These are phyloP conservation scores for Colletotrichum theobromicola DNA, from an alignment of 2,329 filamentous ascomycete genomes.

Conservation along the genomic window DNA sequence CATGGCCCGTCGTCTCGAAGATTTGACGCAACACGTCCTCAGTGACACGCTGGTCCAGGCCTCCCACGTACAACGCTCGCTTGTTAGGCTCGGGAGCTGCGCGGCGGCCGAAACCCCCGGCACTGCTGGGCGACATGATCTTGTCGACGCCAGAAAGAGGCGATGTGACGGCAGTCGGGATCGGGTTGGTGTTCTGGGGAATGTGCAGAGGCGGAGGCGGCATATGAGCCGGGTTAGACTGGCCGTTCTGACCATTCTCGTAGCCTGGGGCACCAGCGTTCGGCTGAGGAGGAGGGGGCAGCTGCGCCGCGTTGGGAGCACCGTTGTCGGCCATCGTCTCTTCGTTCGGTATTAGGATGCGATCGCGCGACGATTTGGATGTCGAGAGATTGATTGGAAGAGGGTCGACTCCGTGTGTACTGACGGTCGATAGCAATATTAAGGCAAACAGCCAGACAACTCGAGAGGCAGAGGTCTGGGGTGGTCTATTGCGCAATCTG, in stretches of 20 bases:
- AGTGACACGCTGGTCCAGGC: slow-evolving; percentile 91
- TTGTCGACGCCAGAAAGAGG: slow-evolving; percentile 74
- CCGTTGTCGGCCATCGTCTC: slow-evolving; percentile 78
- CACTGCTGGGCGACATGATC: slow-evolving; percentile 85
- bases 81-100: slow-evolving; percentile 98
- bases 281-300: slow-evolving; percentile 72
- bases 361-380: background rate
- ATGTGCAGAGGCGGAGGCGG: slow-evolving; percentile 91
- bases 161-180: slow-evolving; percentile 90
- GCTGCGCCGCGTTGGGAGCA: slow-evolving; percentile 65
- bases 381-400: background rate
- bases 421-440: slow-evolving; percentile 10
- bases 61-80: slow-evolving; percentile 93
- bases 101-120: slow-evolving; percentile 82
- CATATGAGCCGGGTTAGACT: slow-evolving; percentile 78
- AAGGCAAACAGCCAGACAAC: slow-evolving; percentile 19
- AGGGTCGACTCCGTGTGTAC: background rate
- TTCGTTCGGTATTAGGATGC: background rate
- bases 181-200: slow-evolving; percentile 94
- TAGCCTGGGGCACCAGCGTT: slow-evolving; percentile 77
- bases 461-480: background rate
- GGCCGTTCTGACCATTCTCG: slow-evolving; percentile 74
- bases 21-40: slow-evolving; percentile 97
- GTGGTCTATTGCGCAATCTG: background rate
- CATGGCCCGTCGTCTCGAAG: slow-evolving; percentile 98